Base-by-base conservation (phyloP, 148 eudicot genomes). In the Nepenthes mirabilis region DNA sequence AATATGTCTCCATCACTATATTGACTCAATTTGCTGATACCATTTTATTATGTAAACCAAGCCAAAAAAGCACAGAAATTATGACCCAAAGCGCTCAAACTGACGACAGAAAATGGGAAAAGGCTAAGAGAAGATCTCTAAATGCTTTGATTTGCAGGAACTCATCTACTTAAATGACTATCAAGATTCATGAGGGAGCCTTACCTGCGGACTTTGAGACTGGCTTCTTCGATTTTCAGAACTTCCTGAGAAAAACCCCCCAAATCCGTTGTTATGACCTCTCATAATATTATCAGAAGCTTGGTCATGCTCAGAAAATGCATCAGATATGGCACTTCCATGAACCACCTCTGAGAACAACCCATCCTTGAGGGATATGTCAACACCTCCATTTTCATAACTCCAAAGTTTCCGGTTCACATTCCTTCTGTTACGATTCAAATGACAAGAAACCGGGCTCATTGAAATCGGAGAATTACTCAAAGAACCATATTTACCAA, bases 131-230 rank as follows among this genome's bases (percentile, higher is more conserved):
- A 23, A 23, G 23, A 23, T 23, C 23, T 23, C 23, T 23, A 0
- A 40, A 40, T 40, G 45, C 6, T 40, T 40, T 40, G 45, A 3
- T 40, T 40, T 40, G 45, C 45, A 40, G 45, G 45, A 40, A 40
- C 45, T 8, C 6, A 40, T 3, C 45, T 40, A 40, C 6, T 3
- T 3, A 40, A 8, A 40, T 40, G 45, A 8, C 23, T 23, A 23
- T 23, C 23, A 23, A 23, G 23, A 23, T 45, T 45, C 6, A 45
- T 45, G 11, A 11, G 1, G 6, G 13, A n/a, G 52, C 6, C n/a
- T 37, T 74, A 93, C 98, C 95, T 88, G 91, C 66, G 96, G 95
- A 72, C 96, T 93, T 6, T 91, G 85, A 60, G 88, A 83, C 55
- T 61, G 68, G 74, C 81, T 82, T 71, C 87, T 82, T 49, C 52